Conservation (phyloP, 192 early-diverging fungal genomes). For the Gaertneriomyces semiglobifer region DNA sequence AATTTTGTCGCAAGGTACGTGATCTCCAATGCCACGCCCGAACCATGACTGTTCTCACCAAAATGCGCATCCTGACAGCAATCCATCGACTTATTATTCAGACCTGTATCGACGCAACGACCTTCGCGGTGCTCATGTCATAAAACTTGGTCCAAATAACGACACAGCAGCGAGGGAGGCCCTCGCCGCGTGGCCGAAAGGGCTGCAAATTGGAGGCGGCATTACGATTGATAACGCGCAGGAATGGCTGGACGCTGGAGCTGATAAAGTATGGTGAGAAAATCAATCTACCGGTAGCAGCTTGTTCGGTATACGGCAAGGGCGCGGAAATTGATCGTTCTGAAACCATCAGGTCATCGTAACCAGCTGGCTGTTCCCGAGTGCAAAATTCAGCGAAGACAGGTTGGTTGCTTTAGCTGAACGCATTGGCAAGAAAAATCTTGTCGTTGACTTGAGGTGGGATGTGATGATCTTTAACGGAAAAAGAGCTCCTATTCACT, state of each 20-base stretch:
- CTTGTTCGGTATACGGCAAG: background rate
- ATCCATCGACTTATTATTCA: conserved; percentile 79
- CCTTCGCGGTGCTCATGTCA: conserved; percentile 87
- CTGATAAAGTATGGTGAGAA: conserved; percentile 62
- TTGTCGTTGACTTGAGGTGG: conserved; percentile 80
- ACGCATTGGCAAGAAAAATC: conserved; percentile 61
- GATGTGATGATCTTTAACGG: background rate
- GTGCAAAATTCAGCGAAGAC: conserved; percentile 62
- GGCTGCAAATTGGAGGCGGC: conserved; percentile 93
- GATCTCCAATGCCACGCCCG: too few relatives aligned
- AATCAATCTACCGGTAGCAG: background rate
- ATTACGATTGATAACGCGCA: conserved; percentile 83
- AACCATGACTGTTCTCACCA: background rate
- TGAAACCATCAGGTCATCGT: conserved; percentile 71
- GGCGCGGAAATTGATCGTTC: too few relatives aligned
- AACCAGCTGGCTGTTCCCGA: conserved; percentile 91
- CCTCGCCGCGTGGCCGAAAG: conserved; percentile 77
- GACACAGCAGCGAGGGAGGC: conserved; percentile 80
- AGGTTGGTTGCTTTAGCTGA: conserved; percentile 55
- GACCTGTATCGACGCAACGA: conserved; percentile 68
- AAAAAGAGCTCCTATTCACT: background rate
- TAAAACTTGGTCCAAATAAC: conserved; percentile 88
- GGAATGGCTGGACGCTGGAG: conserved; percentile 81
- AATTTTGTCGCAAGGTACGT: conserved; percentile 87
- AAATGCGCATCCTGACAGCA: conserved; percentile 27